Percentiles rank a stretch among this genome's conserved stretches.
Conservation (phyloP, 2,329 filamentous ascomycete species). For the Talaromyces sp. region DNA sequence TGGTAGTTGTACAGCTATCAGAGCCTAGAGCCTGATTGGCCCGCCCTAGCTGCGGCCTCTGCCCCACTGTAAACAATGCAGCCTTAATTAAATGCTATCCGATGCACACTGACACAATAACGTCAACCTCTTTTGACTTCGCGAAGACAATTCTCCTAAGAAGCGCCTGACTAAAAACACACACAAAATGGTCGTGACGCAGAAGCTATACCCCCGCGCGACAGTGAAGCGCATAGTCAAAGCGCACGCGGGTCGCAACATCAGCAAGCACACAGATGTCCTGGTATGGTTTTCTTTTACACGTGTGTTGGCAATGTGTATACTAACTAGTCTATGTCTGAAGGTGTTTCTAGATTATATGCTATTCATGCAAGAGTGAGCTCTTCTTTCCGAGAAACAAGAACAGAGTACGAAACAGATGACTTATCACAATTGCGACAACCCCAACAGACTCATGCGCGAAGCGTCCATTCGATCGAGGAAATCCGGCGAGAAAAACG, state of each 20-base stretch:
- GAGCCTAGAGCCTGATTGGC: neutral
- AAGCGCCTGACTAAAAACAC: neutral
- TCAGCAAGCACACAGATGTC: conserved; percentile 83
- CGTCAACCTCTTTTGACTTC: neutral
- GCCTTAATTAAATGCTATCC: too few species aligned
- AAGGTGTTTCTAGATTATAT: conserved; percentile 83
- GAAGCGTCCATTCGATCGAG: conserved; percentile 75
- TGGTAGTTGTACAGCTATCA: too few species aligned
- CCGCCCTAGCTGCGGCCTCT: neutral
- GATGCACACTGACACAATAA: neutral
- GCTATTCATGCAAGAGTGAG: conserved; percentile 68
- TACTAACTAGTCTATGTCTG: neutral
- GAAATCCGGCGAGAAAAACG: conserved; percentile 64
- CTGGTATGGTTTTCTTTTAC: conserved; percentile 51
- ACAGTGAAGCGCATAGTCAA: conserved; percentile 88
- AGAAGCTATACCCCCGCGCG: conserved; percentile 76
- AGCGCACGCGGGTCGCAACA: conserved; percentile 72
- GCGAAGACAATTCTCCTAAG: neutral
- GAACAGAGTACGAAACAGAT: neutral
- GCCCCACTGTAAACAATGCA: neutral
- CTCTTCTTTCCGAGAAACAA: neutral
- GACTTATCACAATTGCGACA: neutral
- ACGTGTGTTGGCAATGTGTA: neutral
- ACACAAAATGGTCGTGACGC: conserved; percentile 53
- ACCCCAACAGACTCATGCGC: conserved; percentile 61